Evolutionary conservation across 1,284 basidiomycete species (phyloP), one percentile per base, ranked within the genome.

Genomic region (Tremellales sp.): DNA sequence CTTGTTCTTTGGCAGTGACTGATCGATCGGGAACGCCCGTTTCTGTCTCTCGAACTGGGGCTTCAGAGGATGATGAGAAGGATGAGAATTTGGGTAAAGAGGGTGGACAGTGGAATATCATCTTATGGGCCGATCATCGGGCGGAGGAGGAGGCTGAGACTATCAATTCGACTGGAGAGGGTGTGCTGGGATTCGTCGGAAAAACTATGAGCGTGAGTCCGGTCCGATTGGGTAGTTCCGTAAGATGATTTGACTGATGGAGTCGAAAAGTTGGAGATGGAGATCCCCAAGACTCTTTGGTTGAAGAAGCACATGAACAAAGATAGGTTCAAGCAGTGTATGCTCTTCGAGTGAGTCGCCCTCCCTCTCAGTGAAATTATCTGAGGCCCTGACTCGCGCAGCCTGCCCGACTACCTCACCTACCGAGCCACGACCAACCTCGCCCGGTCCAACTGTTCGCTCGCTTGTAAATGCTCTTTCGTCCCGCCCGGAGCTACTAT

Each of bases 401-500:
- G 70, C 41, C 81, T 98, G 23, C 94, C 94, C 13, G 94, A 98
- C 76, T 97, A 85, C 76, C 81, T 98, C 48, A 96, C 94, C 0
- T 98, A 92, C 78, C 85, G 84, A 47, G 89, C 91, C 3, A 98
- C 96, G 1, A 80, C 79, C 21, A 80, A 83, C 53, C 78, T 78
- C 57, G 86, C 86, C 5, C 85, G 94, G 26, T 96, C 90, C 3
- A 85, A 83, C 70, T 97, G 94, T 75, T 97, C 92, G 2, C 77
- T 97, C 39, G 90, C 90, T 0, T 98, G 94, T 81, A 98, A 98
- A 77, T 97, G 88, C 75, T 90, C 89, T 2, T 98, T 86, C 72
- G 85, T 98, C n/a, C 91, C 91, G 2, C 82, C 83, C 7, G 78
- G 70, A 24, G 68, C 70, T 7, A 64, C 55, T n/a, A 70, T 75